Evolutionary conservation across 2,329 filamentous ascomycete genomes (phyloP).

Genomic region (Arthrobotrys pseudoclavata): DNA sequence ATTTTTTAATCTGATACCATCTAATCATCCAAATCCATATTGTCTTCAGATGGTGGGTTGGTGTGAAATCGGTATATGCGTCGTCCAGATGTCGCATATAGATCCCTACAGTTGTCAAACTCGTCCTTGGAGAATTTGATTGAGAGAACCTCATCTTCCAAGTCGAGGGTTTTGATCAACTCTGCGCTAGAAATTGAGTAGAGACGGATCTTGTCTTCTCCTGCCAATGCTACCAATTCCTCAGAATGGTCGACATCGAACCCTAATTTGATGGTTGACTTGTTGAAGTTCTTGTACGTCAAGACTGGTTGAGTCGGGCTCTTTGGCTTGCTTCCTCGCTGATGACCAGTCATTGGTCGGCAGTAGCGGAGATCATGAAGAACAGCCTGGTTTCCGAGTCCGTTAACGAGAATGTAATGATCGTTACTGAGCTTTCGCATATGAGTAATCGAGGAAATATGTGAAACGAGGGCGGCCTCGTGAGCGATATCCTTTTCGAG

Average conservation of each 20-base stretch:
- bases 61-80: constrained; percentile 46
- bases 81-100: constrained; percentile 33
- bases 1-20: background rate
- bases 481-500: constrained; percentile 56
- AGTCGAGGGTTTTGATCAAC: constrained; percentile 46
- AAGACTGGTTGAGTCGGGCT: constrained; percentile 36
- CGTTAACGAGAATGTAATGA: constrained; percentile 50
- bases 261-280: constrained; percentile 41
- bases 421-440: constrained; percentile 50
- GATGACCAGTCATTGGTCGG: constrained; percentile 46
- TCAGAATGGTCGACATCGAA: constrained; percentile 50
- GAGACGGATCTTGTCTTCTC: constrained; percentile 51
- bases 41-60: constrained; percentile 21
- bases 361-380: constrained; percentile 56
- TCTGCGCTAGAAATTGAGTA: constrained; percentile 50
- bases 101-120: constrained; percentile 39
- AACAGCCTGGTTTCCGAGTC: constrained; percentile 44
- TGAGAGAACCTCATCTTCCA: constrained; percentile 43
- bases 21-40: constrained; percentile 43
- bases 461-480: constrained; percentile 45
- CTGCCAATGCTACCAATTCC: constrained; percentile 41
- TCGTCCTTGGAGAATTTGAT: constrained; percentile 52
- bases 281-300: constrained; percentile 50
- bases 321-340: constrained; percentile 49
- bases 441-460: constrained; percentile 52